Evolutionary conservation across 2,329 filamentous ascomycete species (phyloP).

Genomic region (Fusarium tanahbumbuense): DNA sequence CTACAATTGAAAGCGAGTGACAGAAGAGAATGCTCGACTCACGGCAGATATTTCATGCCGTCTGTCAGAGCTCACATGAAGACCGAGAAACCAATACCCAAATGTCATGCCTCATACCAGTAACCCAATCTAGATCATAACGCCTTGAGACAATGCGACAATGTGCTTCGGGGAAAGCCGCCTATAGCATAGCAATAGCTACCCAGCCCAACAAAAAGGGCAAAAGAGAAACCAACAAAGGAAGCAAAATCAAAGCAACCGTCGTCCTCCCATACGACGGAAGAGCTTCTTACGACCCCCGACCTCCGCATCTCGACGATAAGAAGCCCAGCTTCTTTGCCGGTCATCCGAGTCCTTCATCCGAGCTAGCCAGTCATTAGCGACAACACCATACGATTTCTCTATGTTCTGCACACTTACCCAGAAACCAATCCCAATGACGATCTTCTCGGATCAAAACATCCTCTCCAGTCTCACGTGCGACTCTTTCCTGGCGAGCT

Average conservation of each 20-base stretch:
- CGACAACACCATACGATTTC: neutral
- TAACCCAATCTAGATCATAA: conserved; percentile 43
- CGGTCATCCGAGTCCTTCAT: conserved; percentile 64
- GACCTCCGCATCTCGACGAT: conserved; percentile 52
- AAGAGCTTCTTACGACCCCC: conserved; percentile 54
- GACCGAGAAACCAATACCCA: conserved; percentile 20
- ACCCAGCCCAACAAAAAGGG: conserved; percentile 32
- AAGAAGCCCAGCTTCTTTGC: conserved; percentile 60
- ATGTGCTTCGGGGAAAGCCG: conserved; percentile 40
- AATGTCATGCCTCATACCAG: conserved; percentile 24
- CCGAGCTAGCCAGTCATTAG: conserved; percentile 55
- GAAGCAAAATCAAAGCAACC: conserved; percentile 39
- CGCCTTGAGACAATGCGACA: conserved; percentile 45
- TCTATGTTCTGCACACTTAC: conserved; percentile 54
- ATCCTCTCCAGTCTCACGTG: conserved; percentile 66
- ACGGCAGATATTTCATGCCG: conserved; percentile 20
- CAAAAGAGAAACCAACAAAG: neutral
- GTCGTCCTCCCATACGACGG: conserved; percentile 54
- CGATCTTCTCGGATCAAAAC: conserved; percentile 67
- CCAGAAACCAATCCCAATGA: conserved; percentile 70
- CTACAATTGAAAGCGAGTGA: conserved; percentile 32
- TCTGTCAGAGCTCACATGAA: conserved; percentile 19
- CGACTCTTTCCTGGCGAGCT: conserved; percentile 67
- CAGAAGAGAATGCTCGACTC: conserved; percentile 27
- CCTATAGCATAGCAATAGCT: conserved; percentile 34